These are phyloP conservation scores for Sordariomycetes sp. DNA, from an alignment of 2,329 filamentous ascomycete species.

Conservation along the genomic window DNA sequence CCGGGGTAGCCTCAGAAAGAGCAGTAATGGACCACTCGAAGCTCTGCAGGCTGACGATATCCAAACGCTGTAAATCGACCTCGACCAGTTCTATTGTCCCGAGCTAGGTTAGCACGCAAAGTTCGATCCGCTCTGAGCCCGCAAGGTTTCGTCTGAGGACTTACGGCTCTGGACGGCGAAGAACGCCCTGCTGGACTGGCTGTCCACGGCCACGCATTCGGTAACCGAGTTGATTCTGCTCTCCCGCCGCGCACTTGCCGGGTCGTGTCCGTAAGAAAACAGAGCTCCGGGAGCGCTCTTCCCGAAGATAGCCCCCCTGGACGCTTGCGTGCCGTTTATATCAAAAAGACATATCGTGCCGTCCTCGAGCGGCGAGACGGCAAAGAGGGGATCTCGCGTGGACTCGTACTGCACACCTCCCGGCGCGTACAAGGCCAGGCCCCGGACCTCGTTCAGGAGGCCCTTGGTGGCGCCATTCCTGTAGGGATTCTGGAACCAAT, in stretches of 20 bases:
- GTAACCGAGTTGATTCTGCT: constrained; percentile 66
- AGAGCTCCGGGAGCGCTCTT: constrained; percentile 59
- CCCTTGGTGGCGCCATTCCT: constrained; percentile 26
- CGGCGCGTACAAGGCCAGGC: constrained; percentile 55
- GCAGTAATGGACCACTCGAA: constrained; percentile 80
- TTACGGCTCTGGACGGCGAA: constrained; percentile 66
- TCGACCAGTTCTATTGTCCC: constrained; percentile 51
- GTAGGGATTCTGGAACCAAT: constrained; percentile 63
- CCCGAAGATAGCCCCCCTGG: constrained; percentile 52
- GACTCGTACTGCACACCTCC: constrained; percentile 33
- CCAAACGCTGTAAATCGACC: constrained; percentile 66
- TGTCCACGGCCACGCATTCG: constrained; percentile 76
- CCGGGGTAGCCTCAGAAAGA: constrained; percentile 57
- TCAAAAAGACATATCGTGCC: constrained; percentile 84
- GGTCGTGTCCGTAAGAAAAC: constrained; percentile 38
- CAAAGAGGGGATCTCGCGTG: constrained; percentile 31
- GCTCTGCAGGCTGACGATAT: constrained; percentile 55
- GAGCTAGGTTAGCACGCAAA: background rate
- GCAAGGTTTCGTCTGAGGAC: constrained; percentile 14
- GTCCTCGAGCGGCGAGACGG: constrained; percentile 73
- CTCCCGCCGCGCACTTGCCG: constrained; percentile 33
- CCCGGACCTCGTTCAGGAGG: constrained; percentile 55
- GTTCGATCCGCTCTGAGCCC: background rate
- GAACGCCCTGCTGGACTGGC: constrained; percentile 55
- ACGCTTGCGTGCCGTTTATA: constrained; percentile 42